Conservation (phyloP, 2,329 filamentous ascomycete species). For the Monosporascus cannonballus region DNA sequence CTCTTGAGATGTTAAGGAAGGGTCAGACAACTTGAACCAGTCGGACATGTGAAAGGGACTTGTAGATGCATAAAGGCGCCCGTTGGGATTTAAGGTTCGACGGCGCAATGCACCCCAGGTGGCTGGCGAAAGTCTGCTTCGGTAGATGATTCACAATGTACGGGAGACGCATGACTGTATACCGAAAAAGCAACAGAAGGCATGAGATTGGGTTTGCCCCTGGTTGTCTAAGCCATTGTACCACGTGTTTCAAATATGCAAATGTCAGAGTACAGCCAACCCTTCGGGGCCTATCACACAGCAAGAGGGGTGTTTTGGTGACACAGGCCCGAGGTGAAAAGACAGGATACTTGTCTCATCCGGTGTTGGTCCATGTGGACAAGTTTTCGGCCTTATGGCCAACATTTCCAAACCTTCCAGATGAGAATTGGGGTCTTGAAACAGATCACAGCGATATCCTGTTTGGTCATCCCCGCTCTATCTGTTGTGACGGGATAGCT, state of each 20-base stretch:
- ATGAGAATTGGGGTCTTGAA: neutral
- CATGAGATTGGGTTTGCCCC: neutral
- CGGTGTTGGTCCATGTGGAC: too few species aligned
- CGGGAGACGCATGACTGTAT: neutral
- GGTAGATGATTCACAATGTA: neutral
- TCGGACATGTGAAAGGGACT: neutral
- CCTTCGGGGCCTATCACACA: neutral
- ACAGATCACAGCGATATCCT: neutral
- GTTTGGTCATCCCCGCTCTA: neutral
- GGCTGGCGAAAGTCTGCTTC: neutral
- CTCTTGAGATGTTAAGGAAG: neutral
- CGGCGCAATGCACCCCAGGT: neutral
- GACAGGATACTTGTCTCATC: neutral
- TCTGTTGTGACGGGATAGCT: constrained; percentile 4
- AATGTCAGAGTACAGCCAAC: neutral
- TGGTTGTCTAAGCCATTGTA: neutral
- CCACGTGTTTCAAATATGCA: neutral
- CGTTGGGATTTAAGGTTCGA: neutral
- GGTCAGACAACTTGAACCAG: neutral
- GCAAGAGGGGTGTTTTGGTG: neutral
- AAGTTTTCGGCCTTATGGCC: neutral
- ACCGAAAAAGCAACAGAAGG: neutral
- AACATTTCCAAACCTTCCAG: neutral
- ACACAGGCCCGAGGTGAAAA: neutral
- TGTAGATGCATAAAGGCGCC: neutral